Conservation (phyloP, 768 basidiomycete species). For the Suillus discolor region DNA sequence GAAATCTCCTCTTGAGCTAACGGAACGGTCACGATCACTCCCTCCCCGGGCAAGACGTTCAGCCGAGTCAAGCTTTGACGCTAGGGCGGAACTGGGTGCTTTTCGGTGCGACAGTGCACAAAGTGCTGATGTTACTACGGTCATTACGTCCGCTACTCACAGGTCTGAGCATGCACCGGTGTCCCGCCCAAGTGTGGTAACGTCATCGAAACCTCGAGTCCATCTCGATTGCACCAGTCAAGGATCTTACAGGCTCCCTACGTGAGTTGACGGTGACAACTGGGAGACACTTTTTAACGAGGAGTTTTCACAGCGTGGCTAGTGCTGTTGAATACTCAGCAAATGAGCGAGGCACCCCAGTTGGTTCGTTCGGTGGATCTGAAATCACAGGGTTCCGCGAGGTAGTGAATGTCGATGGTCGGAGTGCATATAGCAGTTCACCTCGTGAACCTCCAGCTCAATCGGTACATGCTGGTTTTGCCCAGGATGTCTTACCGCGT, state of each 20-base stretch:
- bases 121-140: background rate
- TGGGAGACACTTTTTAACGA: background rate
- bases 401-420: background rate
- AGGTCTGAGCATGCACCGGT: background rate
- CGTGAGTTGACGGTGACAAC: background rate
- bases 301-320: background rate
- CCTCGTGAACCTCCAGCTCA: background rate
- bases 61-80: background rate
- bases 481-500: background rate
- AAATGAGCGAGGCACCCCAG: background rate
- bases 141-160: background rate
- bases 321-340: background rate
- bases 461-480: background rate
- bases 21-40: background rate
- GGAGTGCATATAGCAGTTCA: background rate
- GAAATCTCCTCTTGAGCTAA: background rate
- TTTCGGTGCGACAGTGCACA: background rate
- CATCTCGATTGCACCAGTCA: background rate
- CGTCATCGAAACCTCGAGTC: background rate
- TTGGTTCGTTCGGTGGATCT: background rate
- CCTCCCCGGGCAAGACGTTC: background rate
- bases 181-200: background rate
- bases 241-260: background rate
- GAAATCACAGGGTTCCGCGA: background rate
- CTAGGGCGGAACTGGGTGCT: background rate